These are phyloP conservation scores for Rhynchospora pubera DNA, from an alignment of 176 grass and related monocot species.

Conservation along the genomic window DNA sequence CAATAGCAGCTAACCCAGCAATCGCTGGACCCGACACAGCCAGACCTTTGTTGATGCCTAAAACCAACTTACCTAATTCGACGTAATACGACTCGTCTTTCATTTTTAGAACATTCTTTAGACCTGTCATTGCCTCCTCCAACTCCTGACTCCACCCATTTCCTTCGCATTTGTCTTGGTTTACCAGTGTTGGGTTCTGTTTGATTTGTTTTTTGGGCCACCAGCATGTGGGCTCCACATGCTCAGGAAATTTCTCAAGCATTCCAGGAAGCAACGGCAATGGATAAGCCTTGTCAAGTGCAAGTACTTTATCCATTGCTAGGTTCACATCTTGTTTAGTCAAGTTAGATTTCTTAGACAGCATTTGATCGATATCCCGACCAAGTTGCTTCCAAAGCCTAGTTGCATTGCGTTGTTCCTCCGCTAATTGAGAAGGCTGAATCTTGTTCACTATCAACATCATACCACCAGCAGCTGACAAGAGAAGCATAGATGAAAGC, in stretches of 20 bases:
- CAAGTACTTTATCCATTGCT: conserved; percentile 20
- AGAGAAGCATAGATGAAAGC: conserved; percentile 26
- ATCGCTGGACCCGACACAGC: conserved; percentile 4
- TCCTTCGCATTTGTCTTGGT: neutral
- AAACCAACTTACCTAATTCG: neutral
- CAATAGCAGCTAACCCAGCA: conserved; percentile 16
- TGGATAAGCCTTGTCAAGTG: conserved; percentile 34
- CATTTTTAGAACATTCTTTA: conserved; percentile 16
- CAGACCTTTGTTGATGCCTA: neutral
- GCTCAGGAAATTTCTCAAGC: conserved; percentile 34
- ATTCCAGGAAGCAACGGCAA: conserved; percentile 27
- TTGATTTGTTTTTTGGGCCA: conserved; percentile 26
- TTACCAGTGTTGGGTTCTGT: neutral
- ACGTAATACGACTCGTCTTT: conserved; percentile 17
- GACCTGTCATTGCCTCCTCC: conserved; percentile 15
- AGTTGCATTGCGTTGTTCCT: conserved; percentile 32
- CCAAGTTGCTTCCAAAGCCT: conserved; percentile 30
- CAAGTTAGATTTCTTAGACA: neutral
- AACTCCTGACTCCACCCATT: conserved; percentile 28
- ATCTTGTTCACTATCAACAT: conserved; percentile 31
- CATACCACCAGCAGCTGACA: conserved; percentile 20
- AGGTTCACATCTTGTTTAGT: conserved; percentile 1
- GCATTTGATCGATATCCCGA: conserved; percentile 2
- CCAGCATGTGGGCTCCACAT: conserved; percentile 32
- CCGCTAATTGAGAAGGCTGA: conserved; percentile 34